phyloP scores from a whole-genome alignment of 2,329 filamentous ascomycete genomes.

The Cladophialophora chaetospira region DNA sequence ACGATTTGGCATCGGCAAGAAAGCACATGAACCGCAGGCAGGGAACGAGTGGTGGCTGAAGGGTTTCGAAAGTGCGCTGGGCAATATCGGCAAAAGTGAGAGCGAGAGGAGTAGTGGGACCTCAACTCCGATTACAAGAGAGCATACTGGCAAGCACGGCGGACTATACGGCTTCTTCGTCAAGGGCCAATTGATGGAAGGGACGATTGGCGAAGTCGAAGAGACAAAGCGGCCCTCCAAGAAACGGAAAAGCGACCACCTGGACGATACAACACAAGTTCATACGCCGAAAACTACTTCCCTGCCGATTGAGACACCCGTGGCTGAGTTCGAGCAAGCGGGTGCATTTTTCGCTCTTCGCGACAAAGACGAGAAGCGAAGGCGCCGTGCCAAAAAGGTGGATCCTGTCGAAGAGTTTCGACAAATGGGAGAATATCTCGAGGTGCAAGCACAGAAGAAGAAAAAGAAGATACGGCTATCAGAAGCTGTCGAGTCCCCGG shows the following conservation, averaged over 20 bases:
- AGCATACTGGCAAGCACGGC: constrained; percentile 47
- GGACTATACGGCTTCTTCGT: constrained; percentile 84
- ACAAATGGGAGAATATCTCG: constrained; percentile 29
- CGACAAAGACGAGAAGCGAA: constrained; percentile 25
- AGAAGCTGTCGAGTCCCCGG: neutral
- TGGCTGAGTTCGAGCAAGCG: constrained; percentile 24
- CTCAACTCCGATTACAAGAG: constrained; percentile 51
- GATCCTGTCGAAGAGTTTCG: constrained; percentile 29
- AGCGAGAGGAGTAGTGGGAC: constrained; percentile 59
- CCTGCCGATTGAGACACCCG: constrained; percentile 12
- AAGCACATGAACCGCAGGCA: constrained; percentile 63
- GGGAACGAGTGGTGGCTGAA: constrained; percentile 96
- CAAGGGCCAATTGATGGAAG: constrained; percentile 72
- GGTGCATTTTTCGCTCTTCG: constrained; percentile 24
- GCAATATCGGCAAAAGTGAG: constrained; percentile 57
- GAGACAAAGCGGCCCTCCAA: constrained; percentile 27
- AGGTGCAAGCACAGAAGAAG: constrained; percentile 17
- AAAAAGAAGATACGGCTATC: constrained; percentile 17
- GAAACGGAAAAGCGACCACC: constrained; percentile 31
- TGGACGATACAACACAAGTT: constrained; percentile 11
- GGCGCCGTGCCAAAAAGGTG: constrained; percentile 11
- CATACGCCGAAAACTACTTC: neutral
- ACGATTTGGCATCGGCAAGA: constrained; percentile 75
- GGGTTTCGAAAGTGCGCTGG: constrained; percentile 85
- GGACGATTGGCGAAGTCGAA: constrained; percentile 58